These are phyloP conservation scores for Lumnitzera littorea DNA, from an alignment of 345 rosid genomes.

Conservation along the genomic window DNA sequence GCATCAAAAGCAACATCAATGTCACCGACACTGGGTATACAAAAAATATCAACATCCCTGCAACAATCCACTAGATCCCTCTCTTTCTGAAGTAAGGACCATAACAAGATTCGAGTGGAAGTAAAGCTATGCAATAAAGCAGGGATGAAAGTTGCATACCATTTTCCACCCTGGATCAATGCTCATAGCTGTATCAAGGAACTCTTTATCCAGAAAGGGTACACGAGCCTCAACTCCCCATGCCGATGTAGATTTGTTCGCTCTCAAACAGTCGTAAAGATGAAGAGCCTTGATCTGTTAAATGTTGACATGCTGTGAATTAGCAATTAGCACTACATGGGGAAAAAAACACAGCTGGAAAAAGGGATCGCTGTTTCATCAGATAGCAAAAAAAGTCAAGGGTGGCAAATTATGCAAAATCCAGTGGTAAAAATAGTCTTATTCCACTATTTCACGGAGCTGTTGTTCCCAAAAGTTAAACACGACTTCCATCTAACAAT, in stretches of 20 bases:
- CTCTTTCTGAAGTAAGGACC: too few relatives aligned
- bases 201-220: constrained; percentile 89
- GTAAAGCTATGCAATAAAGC: background rate
- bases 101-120: too few relatives aligned
- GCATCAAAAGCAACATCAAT: background rate
- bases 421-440: background rate
- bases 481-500: background rate
- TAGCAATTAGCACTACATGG: background rate
- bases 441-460: too few relatives aligned
- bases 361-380: too few relatives aligned
- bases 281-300: constrained; percentile 91
- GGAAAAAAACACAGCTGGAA: too few relatives aligned
- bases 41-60: too few relatives aligned
- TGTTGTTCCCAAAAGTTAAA: background rate
- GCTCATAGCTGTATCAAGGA: constrained; percentile 68
- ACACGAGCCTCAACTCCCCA: constrained; percentile 98
- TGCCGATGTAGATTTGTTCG: constrained; percentile 92
- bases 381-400: too few relatives aligned
- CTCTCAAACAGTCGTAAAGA: constrained; percentile 88
- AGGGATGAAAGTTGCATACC: constrained; percentile 30
- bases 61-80: too few relatives aligned
- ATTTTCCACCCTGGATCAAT: constrained; percentile 86
- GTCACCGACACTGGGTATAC: too few relatives aligned
- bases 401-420: background rate
- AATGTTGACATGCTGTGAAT: background rate